These are phyloP conservation scores for Theileria parva DNA, from an alignment of 169 alveolate species.

Conservation along the genomic window DNA sequence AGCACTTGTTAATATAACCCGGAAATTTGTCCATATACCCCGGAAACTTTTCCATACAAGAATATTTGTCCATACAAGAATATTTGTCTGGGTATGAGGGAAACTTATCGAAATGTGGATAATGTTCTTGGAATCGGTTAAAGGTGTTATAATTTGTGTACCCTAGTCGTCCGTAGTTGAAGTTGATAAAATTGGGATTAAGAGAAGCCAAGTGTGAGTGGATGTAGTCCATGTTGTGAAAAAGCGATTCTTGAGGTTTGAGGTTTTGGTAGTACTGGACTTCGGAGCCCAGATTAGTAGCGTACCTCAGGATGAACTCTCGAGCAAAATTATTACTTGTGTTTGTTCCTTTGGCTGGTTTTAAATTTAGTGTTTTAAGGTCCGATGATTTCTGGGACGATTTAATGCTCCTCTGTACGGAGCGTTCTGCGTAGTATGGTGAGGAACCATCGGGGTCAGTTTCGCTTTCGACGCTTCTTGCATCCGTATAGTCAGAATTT, in stretches of 20 bases:
- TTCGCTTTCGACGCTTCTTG: slow-evolving; percentile 30
- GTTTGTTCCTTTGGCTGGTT: background rate
- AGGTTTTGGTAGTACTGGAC: background rate
- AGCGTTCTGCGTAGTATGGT: background rate
- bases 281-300: background rate
- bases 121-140: background rate
- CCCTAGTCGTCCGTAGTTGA: slow-evolving; percentile 1
- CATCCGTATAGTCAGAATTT: slow-evolving; percentile 30
- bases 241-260: background rate
- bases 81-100: too few relatives aligned
- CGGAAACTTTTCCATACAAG: too few relatives aligned
- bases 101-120: too few relatives aligned
- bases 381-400: background rate
- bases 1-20: slow-evolving; percentile 6
- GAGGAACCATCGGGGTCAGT: background rate
- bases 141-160: background rate
- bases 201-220: background rate
- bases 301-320: slow-evolving; percentile 7
- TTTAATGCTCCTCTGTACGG: background rate
- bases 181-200: slow-evolving; percentile 12
- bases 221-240: slow-evolving; percentile 20
- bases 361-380: background rate
- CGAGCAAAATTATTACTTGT: background rate
- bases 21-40: too few relatives aligned
- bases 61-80: too few relatives aligned